Evolutionary conservation across 2,329 filamentous ascomycete genomes (phyloP), one percentile per base, ranked within the genome.

Genomic region (Monilinia aucupariae): DNA sequence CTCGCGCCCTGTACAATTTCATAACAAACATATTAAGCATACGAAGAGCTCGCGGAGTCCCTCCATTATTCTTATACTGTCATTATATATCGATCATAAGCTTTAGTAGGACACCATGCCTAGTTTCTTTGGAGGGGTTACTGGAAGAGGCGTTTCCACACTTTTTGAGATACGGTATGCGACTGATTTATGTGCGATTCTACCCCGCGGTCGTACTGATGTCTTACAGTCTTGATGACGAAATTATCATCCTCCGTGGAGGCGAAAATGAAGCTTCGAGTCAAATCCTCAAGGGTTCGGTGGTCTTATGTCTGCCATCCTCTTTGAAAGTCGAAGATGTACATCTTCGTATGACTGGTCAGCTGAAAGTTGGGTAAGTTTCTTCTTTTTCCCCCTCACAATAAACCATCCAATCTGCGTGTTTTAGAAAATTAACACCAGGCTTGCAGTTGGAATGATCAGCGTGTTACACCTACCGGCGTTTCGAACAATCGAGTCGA

Each of bases 171-270:
- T 76, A 60, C 71, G 74, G 74, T 76, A 68, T 56, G 70, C 45
- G 59, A 30, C 13, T 30, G 12, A 17, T 32, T 22, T 58, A 37
- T 48, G 13, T 56, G 8, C 13, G 39, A 48, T 30, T 12, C 45
- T 53, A 32, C 22, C 48, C 30, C 60, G 50, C 65, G 65, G 56
- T 69, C 50, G 37, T 25, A 25, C 52, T 65, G 37, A 65, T n/a
- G 27, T 30, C 17, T 59, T 20, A 61, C 71, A 92, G 90, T 59
- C 82, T 92, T 65, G 88, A 92, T 59, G 87, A 88, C 71, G 87
- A 91, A 71, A 89, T 92, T 63, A 84, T 93, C 64, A 86, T 93
- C 37, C 88, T 94, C 67, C 86, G 90, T 60, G 90, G 90, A 65
- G 82, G 78, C 68, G 86, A 90, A 63, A 81, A 89, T 73, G 90